Conservation (phyloP, 148 eudicot species). For the Beta vulgaris region DNA sequence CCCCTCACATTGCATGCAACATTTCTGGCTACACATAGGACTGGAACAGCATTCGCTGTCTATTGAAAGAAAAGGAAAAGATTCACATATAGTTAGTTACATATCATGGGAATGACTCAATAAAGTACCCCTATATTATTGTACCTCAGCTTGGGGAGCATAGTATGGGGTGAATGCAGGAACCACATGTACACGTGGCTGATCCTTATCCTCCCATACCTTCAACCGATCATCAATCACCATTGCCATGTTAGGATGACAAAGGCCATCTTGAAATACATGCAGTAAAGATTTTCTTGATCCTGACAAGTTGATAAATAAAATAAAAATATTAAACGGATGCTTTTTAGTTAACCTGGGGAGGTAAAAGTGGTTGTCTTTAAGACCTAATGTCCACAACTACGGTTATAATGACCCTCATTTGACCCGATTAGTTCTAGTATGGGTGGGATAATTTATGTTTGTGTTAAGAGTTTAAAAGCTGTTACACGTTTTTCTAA, state of each 20-base stretch:
- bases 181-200: slow-evolving; percentile 92
- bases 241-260: slow-evolving; percentile 98
- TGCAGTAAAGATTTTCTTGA: slow-evolving; percentile 74
- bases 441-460: no score
- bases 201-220: slow-evolving; percentile 98
- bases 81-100: slow-evolving; percentile 8
- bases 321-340: slow-evolving; percentile 10
- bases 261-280: slow-evolving; percentile 77
- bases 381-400: not conserved
- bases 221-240: slow-evolving; percentile 91
- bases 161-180: slow-evolving; percentile 95
- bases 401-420: no score
- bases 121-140: not conserved
- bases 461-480: no score
- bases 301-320: slow-evolving; percentile 47
- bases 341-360: not conserved
- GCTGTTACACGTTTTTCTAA: no score
- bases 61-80: slow-evolving; percentile 28
- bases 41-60: slow-evolving; percentile 89
- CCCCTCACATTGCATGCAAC: slow-evolving; percentile 98
- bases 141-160: slow-evolving; percentile 99
- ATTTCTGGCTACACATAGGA: slow-evolving; percentile 94
- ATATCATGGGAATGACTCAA: not conserved
- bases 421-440: no score
- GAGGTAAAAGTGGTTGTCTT: not conserved